Base-by-base conservation (phyloP, 2,329 filamentous ascomycete species). In the Aschersonia sp. region DNA sequence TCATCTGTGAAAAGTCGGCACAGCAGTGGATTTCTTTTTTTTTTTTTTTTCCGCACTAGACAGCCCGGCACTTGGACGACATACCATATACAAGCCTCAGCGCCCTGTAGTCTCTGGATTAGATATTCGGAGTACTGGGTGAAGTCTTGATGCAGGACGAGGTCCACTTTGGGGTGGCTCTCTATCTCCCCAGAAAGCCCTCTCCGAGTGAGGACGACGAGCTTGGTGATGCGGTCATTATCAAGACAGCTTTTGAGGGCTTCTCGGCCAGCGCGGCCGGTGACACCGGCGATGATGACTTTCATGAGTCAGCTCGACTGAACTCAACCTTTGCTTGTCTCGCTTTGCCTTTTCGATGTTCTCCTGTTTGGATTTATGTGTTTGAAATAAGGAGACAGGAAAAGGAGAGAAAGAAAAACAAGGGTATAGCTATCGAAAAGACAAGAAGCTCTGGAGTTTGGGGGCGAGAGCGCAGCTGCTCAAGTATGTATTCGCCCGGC, bases 1-100 rank as follows among this genome's bases (percentile, higher is more conserved):
- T 39, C 35, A 39, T 22, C 22, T 22, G 22, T 22, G 2, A 22
- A 22, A 22, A 22, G 22, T 22, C 35, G 35, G 35, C 35, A 4
- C 4, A 37, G 5, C 8, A 9, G 8, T 37, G 8, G 35, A 9
- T 9, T 9, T 8, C 33, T 37, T 37, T 37, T 11, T 37, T 37
- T 12, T 4, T 12, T 8, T 8, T 5, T 37, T 37, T 12, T 37
- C 12, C 8, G 35, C 8, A 37, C 22, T 22, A 22, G 22, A 22
- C 22, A 22, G 22, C 22, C 22, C 22, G 22, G 4, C 35, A 39
- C 12, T 12, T 8, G n/a, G 11, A 7, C 10, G 14, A 42, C 33
- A 31, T 73, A 81, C 81, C 81, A 85, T 30, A 85, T 69, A 55
- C 77, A 81, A 1, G 73, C 79, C 43, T 78, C 69, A 0, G 78